phyloP scores from a whole-genome alignment of 768 basidiomycete genomes.

The Hygrocybe coccinea region DNA sequence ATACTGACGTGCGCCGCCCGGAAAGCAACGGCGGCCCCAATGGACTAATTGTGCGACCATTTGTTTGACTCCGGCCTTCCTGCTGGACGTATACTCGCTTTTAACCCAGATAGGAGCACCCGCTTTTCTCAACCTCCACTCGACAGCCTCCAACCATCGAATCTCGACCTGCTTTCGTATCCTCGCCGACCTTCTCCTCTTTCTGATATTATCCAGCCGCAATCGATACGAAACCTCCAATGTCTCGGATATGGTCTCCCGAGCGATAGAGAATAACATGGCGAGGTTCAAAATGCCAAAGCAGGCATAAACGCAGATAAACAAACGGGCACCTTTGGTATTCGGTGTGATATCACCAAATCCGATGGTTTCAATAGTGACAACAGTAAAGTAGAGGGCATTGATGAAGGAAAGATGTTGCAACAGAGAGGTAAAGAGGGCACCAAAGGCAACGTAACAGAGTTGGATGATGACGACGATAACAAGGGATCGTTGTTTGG shows the following conservation, averaged over 20 bases:
- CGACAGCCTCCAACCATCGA: slow-evolving; percentile 58
- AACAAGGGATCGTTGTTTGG: slow-evolving; percentile 71
- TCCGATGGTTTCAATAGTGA: slow-evolving; percentile 69
- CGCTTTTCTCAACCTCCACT: slow-evolving; percentile 51
- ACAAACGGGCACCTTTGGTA: slow-evolving; percentile 49
- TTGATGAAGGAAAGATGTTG: slow-evolving; percentile 60
- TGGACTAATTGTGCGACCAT: slow-evolving; percentile 7
- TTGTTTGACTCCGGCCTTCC: slow-evolving; percentile 2
- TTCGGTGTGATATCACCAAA: slow-evolving; percentile 72
- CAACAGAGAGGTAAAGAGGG: slow-evolving; percentile 51
- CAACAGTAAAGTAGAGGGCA: slow-evolving; percentile 73
- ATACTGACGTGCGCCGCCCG: slow-evolving; percentile 13
- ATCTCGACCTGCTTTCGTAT: slow-evolving; percentile 42
- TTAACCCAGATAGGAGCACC: slow-evolving; percentile 52
- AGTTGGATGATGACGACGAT: slow-evolving; percentile 74
- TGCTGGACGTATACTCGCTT: slow-evolving; percentile 21
- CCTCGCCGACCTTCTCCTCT: slow-evolving; percentile 39
- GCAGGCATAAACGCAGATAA: slow-evolving; percentile 52
- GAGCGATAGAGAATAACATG: slow-evolving; percentile 57
- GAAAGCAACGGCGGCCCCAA: slow-evolving; percentile 15
- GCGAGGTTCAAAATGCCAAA: slow-evolving; percentile 62
- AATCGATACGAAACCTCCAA: slow-evolving; percentile 60
- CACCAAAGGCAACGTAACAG: slow-evolving; percentile 68
- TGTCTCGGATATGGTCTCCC: slow-evolving; percentile 70
- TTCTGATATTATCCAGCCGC: slow-evolving; percentile 45